phyloP scores from a whole-genome alignment of 495 filamentous ascomycete species.

The Chaetomium tenue region DNA sequence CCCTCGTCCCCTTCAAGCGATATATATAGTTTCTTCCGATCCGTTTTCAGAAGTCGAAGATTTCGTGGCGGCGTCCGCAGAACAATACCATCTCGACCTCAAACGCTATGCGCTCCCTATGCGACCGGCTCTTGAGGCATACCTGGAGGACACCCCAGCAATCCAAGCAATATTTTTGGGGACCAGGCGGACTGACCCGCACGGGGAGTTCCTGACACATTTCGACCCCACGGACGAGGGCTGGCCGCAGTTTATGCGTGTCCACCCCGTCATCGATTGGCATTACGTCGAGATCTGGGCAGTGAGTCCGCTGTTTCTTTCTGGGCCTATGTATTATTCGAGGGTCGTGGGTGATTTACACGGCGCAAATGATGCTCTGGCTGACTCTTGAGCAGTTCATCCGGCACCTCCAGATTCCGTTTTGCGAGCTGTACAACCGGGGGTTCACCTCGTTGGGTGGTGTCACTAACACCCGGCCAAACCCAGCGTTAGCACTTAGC shows the following conservation, averaged over 20 bases:
- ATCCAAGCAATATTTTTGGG: conserved; percentile 90
- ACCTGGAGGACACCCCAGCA: conserved; percentile 59
- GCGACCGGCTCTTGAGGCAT: conserved; percentile 73
- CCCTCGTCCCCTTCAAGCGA: conserved; percentile 58
- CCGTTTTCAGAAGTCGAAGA: conserved; percentile 82
- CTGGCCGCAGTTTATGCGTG: conserved; percentile 89
- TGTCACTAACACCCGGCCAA: conserved; percentile 84
- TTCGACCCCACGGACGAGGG: conserved; percentile 85
- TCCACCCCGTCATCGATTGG: conserved; percentile 97
- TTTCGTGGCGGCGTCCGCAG: conserved; percentile 67
- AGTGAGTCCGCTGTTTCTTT: conserved; percentile 46
- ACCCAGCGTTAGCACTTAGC: conserved; percentile 65
- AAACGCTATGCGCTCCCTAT: conserved; percentile 74
- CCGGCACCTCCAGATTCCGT: conserved; percentile 69
- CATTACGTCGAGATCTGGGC: conserved; percentile 94
- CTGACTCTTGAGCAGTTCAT: conserved; percentile 61
- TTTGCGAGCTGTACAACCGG: conserved; percentile 80
- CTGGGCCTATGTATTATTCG: background rate
- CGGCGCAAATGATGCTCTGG: background rate
- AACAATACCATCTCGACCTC: conserved; percentile 72
- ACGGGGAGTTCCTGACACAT: conserved; percentile 70
- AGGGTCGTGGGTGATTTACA: background rate
- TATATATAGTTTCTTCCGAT: conserved; percentile 79
- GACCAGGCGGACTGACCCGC: conserved; percentile 87
- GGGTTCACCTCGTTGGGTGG: conserved; percentile 72